phyloP scores from a whole-genome alignment of 2,329 filamentous ascomycete genomes.

The Fusarium sp. region DNA sequence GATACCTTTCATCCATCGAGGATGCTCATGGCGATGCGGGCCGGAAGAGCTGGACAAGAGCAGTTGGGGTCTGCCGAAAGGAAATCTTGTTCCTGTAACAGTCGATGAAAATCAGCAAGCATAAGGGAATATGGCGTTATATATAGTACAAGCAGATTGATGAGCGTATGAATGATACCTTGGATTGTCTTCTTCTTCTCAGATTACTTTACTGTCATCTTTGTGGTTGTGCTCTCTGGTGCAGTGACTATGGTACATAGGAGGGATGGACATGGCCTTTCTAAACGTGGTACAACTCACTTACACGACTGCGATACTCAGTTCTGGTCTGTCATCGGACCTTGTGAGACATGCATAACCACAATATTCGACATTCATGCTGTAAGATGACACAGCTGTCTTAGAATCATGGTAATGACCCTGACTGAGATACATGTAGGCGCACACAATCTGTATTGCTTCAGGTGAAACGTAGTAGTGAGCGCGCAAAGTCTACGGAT shows the following conservation, averaged over 20 bases:
- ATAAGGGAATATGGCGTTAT: conserved; percentile 23
- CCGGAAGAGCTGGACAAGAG: conserved; percentile 43
- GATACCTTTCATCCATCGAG: conserved; percentile 61
- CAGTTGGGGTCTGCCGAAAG: conserved; percentile 40
- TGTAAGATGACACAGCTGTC: neutral
- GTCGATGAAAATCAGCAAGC: conserved; percentile 8
- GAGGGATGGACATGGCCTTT: too few species aligned
- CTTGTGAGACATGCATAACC: neutral
- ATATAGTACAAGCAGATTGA: conserved; percentile 27
- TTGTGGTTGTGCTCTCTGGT: too few species aligned
- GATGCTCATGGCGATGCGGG: conserved; percentile 63
- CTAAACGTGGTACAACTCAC: too few species aligned
- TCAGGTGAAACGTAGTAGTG: neutral
- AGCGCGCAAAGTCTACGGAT: too few species aligned
- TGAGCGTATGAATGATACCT: conserved; percentile 24
- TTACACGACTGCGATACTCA: neutral
- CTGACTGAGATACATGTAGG: neutral
- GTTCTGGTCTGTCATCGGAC: neutral
- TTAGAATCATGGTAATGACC: neutral
- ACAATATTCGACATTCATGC: neutral
- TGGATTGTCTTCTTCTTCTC: neutral
- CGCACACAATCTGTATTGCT: neutral
- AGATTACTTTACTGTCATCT: too few species aligned
- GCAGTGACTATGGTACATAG: too few species aligned
- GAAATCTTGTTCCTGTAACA: conserved; percentile 25